Conservation (phyloP, 164 flowering plant genomes). For the Stephania cephalantha region DNA sequence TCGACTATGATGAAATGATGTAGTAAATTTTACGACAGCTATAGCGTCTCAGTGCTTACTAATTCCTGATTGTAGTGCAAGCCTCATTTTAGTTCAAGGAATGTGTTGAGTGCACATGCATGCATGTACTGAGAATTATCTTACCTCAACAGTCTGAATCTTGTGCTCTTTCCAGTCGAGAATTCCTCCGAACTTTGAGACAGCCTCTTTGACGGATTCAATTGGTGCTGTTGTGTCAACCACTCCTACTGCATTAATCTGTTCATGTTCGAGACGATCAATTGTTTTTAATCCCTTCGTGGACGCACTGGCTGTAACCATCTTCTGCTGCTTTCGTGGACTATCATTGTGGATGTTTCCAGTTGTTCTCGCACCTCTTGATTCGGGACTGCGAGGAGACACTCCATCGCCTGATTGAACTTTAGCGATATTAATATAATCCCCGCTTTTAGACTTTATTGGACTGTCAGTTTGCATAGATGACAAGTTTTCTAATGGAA, state of each 20-base stretch:
- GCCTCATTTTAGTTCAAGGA: background rate
- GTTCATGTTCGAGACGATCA: slow-evolving; percentile 15
- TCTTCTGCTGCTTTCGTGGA: background rate
- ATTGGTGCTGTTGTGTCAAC: slow-evolving; percentile 72
- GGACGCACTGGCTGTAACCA: background rate
- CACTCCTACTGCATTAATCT: slow-evolving; percentile 1
- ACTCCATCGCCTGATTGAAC: slow-evolving; percentile 1
- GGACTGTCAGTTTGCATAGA: background rate
- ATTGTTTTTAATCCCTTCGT: slow-evolving; percentile 2
- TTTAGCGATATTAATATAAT: slow-evolving; percentile 10
- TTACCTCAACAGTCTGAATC: slow-evolving; percentile 68
- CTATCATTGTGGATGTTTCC: background rate
- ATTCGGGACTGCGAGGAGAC: background rate
- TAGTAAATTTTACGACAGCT: too few species aligned
- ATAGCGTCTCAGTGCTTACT: too few species aligned
- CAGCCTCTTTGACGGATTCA: slow-evolving; percentile 78
- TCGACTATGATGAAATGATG: too few species aligned
- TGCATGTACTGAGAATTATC: background rate
- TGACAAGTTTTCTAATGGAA: background rate
- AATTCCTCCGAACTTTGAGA: slow-evolving; percentile 86
- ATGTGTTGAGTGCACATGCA: background rate
- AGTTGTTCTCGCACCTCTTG: slow-evolving; percentile 4
- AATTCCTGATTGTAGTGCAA: too few species aligned
- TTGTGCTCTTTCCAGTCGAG: slow-evolving; percentile 84
- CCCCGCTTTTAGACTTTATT: slow-evolving; percentile 9